phyloP scores from a whole-genome alignment of 2,329 filamentous ascomycete genomes.

The Elsinoe perseae region DNA sequence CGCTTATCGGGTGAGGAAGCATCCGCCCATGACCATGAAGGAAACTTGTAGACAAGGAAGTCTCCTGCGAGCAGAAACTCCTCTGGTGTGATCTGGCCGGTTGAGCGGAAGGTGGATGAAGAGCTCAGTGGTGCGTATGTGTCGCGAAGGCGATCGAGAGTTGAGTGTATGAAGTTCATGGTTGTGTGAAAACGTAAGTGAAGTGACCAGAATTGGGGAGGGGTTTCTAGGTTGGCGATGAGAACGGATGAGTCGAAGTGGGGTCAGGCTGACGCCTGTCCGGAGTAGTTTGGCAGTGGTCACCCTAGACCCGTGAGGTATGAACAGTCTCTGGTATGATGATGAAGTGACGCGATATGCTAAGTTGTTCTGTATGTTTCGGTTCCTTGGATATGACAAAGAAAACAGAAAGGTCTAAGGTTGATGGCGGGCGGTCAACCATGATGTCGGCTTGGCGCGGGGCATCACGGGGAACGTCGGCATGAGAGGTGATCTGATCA shows the following conservation, averaged over 20 bases:
- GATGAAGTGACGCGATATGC: not conserved
- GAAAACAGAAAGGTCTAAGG: not conserved
- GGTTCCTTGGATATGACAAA: not conserved
- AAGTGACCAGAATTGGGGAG: not conserved
- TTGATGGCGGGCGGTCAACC: conserved; percentile 1
- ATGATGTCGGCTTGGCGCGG: conserved; percentile 8
- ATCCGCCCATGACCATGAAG: conserved; percentile 93
- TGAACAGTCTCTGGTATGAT: too few relatives aligned
- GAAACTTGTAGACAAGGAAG: conserved; percentile 98
- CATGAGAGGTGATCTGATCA: not conserved
- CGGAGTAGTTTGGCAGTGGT: not conserved
- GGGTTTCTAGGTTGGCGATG: not conserved
- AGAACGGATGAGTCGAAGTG: not conserved
- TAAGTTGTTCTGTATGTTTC: not conserved
- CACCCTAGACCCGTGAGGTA: not conserved
- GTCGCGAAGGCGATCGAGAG: conserved; percentile 81
- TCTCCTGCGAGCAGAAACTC: conserved; percentile 94
- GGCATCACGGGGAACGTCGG: conserved; percentile 11
- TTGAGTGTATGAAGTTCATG: conserved; percentile 84
- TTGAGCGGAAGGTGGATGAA: conserved; percentile 86
- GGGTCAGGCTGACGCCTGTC: not conserved
- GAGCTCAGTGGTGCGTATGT: conserved; percentile 81
- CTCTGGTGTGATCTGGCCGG: conserved; percentile 92
- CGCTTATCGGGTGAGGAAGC: conserved; percentile 74
- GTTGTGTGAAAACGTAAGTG: not conserved